Evolutionary conservation across 805 yeast genomes (phyloP).

Genomic region (Blastobotrys peoriensis): DNA sequence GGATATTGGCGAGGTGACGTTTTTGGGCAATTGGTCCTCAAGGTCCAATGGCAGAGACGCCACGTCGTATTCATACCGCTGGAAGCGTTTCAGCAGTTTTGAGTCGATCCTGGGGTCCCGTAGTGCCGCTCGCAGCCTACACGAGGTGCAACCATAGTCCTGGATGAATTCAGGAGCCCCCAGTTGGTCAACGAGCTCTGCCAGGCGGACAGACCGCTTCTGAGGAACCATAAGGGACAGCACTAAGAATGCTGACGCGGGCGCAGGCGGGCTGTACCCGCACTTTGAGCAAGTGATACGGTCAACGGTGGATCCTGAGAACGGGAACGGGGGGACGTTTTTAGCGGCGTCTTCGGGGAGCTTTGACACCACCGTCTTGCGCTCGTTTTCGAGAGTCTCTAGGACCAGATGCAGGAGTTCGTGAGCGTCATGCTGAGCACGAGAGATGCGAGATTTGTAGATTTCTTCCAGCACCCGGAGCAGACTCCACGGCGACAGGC

Average conservation of each 20-base stretch:
- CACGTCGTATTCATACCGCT: conserved; percentile 47
- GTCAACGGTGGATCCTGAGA: conserved; percentile 59
- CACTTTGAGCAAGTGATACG: conserved; percentile 69
- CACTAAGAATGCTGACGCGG: conserved; percentile 57
- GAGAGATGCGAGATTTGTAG: conserved; percentile 66
- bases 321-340: conserved; percentile 61
- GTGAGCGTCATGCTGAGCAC: conserved; percentile 92
- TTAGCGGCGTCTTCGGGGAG: background rate
- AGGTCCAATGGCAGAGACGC: conserved; percentile 37
- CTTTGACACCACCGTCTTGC: conserved; percentile 24
- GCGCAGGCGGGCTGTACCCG: conserved; percentile 51
- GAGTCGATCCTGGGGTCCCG: conserved; percentile 10
- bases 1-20: conserved; percentile 57
- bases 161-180: conserved; percentile 67
- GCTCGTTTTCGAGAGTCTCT: conserved; percentile 71
- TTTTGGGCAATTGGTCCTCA: conserved; percentile 32
- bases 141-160: conserved; percentile 66
- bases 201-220: conserved; percentile 39
- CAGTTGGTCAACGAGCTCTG: conserved; percentile 48
- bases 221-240: conserved; percentile 73
- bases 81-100: conserved; percentile 32
- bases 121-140: conserved; percentile 41
- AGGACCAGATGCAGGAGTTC: conserved; percentile 77
- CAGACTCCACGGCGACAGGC: conserved; percentile 73
- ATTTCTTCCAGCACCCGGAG: conserved; percentile 65